phyloP scores from a whole-genome alignment of 2,329 filamentous ascomycete species.

The Penicillium freii region DNA sequence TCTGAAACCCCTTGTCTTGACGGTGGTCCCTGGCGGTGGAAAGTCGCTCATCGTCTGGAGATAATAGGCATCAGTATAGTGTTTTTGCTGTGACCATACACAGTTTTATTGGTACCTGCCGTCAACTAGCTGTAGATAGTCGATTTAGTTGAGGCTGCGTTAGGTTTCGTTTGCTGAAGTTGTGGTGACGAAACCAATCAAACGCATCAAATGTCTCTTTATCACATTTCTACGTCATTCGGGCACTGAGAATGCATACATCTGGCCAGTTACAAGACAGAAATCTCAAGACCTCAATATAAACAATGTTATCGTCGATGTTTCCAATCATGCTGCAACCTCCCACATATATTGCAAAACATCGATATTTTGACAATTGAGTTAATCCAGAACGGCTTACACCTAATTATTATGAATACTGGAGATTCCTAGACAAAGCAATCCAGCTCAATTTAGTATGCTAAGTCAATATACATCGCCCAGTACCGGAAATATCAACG shows the following conservation, averaged over 20 bases:
- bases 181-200: neutral
- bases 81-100: neutral
- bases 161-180: neutral
- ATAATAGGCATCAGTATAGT: neutral
- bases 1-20: conserved; percentile 17
- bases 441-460: conserved; percentile 1
- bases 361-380: neutral
- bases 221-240: conserved; percentile 6
- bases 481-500: neutral
- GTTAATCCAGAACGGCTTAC: neutral
- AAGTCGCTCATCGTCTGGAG: conserved; percentile 2
- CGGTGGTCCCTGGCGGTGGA: neutral
- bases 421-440: neutral
- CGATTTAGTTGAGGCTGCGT: neutral
- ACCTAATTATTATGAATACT: no score
- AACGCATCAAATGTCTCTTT: neutral
- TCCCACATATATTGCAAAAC: neutral
- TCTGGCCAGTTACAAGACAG: neutral
- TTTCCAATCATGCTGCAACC: neutral
- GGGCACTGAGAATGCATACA: no score
- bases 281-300: neutral
- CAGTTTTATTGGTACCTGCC: neutral
- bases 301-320: no score
- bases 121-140: neutral
- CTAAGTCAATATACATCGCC: neutral